Conservation (phyloP, 768 basidiomycete genomes). For the Boletus insuetus region DNA sequence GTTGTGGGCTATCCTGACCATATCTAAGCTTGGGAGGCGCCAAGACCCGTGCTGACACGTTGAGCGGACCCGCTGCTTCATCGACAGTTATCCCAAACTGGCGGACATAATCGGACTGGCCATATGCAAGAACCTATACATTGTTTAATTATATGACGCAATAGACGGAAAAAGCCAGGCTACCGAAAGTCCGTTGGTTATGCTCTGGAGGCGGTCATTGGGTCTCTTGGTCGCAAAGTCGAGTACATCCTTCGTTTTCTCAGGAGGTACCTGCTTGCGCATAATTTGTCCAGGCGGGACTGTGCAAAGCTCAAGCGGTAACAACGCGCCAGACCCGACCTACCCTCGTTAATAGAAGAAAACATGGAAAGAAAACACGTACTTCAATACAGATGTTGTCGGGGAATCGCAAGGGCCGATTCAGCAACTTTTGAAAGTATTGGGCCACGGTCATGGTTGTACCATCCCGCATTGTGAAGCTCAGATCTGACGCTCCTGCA, state of each 20-base stretch:
- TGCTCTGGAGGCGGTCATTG: slow-evolving; percentile 51
- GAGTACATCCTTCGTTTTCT: slow-evolving; percentile 61
- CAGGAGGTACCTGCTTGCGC: slow-evolving; percentile 66
- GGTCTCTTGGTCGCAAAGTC: slow-evolving; percentile 69
- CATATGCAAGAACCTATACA: slow-evolving; percentile 58
- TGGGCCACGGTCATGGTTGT: slow-evolving; percentile 53
- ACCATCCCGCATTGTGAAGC: slow-evolving; percentile 59
- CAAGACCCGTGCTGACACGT: slow-evolving; percentile 60
- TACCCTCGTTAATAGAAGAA: slow-evolving; percentile 32
- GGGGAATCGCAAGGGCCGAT: slow-evolving; percentile 55
- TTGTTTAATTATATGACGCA: neutral
- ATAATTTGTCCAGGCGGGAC: slow-evolving; percentile 68
- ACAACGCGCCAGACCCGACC: slow-evolving; percentile 59
- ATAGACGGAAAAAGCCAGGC: neutral
- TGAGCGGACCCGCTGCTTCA: slow-evolving; percentile 48
- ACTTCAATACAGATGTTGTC: slow-evolving; percentile 71
- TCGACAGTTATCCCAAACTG: slow-evolving; percentile 70
- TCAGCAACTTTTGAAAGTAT: slow-evolving; percentile 56
- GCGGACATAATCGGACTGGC: slow-evolving; percentile 71
- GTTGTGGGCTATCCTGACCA: slow-evolving; percentile 52
- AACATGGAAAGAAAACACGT: slow-evolving; percentile 10
- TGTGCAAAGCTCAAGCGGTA: slow-evolving; percentile 66
- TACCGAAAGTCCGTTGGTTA: slow-evolving; percentile 53
- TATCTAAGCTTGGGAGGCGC: slow-evolving; percentile 66
- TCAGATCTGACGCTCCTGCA: slow-evolving; percentile 50